A percentile compares a stretch with the other conserved stretches of the same genome.
phyloP scores from a whole-genome alignment of 139 green algal species.

The Astrephomene gubernaculifera region DNA sequence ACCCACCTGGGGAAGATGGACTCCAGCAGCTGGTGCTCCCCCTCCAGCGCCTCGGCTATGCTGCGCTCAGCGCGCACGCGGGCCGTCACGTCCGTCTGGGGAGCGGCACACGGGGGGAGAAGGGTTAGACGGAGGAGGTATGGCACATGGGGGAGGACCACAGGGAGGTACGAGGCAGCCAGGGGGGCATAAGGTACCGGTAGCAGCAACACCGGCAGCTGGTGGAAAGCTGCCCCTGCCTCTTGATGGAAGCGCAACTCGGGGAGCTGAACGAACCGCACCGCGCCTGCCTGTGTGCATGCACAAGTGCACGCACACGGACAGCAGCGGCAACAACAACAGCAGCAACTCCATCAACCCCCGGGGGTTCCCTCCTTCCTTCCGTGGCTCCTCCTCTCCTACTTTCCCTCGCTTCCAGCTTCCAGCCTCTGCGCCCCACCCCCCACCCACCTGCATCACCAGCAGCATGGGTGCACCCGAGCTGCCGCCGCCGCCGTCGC shows the following conservation, averaged over 20 bases:
- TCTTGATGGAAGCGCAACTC: not conserved
- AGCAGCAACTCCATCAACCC: too few relatives aligned
- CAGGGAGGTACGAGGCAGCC: too few relatives aligned
- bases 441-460: slow-evolving; percentile 10
- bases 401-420: too few relatives aligned
- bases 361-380: not conserved
- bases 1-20: slow-evolving; percentile 27
- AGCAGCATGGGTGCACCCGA: slow-evolving; percentile 2
- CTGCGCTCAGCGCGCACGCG: slow-evolving; percentile 10
- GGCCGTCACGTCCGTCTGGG: slow-evolving; percentile 21
- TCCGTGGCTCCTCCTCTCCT: too few relatives aligned
- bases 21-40: slow-evolving; percentile 27
- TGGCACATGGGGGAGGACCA: not conserved
- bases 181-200: not conserved
- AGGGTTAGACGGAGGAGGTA: not conserved
- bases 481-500: not conserved
- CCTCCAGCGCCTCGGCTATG: slow-evolving; percentile 16
- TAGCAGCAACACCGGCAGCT: not conserved
- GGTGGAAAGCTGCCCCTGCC: not conserved
- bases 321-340: too few relatives aligned
- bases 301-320: too few relatives aligned
- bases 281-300: not conserved
- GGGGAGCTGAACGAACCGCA: too few relatives aligned
- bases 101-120: not conserved
- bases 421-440: too few relatives aligned